Conservation (phyloP, 2,329 filamentous ascomycete species). For the Pochonia chlamydosporia region DNA sequence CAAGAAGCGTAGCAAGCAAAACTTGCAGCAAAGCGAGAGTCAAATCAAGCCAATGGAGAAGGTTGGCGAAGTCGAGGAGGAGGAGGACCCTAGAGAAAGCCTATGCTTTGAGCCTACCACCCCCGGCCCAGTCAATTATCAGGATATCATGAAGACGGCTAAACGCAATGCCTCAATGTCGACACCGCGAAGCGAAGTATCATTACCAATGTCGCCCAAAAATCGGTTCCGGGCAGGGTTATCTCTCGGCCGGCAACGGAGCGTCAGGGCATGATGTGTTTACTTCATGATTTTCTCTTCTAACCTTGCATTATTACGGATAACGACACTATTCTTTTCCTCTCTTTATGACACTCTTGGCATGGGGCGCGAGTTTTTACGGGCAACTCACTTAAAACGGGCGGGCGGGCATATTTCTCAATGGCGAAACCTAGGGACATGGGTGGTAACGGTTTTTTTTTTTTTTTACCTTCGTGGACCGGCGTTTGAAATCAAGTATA, state of each 20-base stretch:
- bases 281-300: not conserved
- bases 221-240: constrained; percentile 30
- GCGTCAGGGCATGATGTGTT: constrained; percentile 28
- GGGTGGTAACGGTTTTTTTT: not conserved
- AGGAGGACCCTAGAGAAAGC: constrained; percentile 13
- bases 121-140: constrained; percentile 34
- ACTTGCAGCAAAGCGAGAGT: constrained; percentile 33
- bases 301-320: not conserved
- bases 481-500: not conserved
- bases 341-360: constrained; percentile 5
- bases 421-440: not conserved
- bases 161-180: constrained; percentile 31
- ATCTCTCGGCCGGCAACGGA: constrained; percentile 31
- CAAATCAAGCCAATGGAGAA: constrained; percentile 28
- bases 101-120: constrained; percentile 16
- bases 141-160: constrained; percentile 39
- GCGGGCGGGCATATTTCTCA: not conserved
- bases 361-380: constrained; percentile 6
- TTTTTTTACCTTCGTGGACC: not conserved
- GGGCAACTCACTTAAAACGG: not conserved
- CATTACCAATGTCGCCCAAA: constrained; percentile 20
- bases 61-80: constrained; percentile 26
- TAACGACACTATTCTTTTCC: not conserved
- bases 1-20: constrained; percentile 48
- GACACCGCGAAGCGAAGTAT: constrained; percentile 16